Percentiles rank a stretch among this genome's conserved stretches.
These are phyloP conservation scores for Pichia cephalocereana DNA, from an alignment of 805 yeast genomes.

Conservation along the genomic window DNA sequence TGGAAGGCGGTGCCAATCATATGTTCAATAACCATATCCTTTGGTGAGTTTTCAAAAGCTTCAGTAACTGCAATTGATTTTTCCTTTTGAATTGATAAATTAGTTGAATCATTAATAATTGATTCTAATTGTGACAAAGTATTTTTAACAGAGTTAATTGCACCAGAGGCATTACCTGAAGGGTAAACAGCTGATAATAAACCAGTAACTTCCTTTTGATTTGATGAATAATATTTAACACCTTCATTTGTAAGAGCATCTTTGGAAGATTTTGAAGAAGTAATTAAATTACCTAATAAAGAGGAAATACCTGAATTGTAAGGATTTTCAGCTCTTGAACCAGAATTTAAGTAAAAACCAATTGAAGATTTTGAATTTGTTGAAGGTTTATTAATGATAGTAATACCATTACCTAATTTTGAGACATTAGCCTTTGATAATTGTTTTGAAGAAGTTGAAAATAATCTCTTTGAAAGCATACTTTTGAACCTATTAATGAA, in stretches of 20 bases:
- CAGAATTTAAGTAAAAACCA: slow-evolving; percentile 68
- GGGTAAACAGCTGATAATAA: slow-evolving; percentile 51
- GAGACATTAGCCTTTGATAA: slow-evolving; percentile 58
- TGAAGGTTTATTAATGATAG: slow-evolving; percentile 55
- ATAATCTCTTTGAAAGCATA: slow-evolving; percentile 44
- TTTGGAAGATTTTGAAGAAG: slow-evolving; percentile 23
- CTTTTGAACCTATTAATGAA: no score
- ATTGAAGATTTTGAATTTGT: slow-evolving; percentile 45
- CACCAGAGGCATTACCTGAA: slow-evolving; percentile 41
- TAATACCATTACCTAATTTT: slow-evolving; percentile 63
- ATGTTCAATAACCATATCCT: slow-evolving; percentile 58
- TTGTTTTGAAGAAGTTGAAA: slow-evolving; percentile 38
- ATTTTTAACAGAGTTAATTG: slow-evolving; percentile 43
- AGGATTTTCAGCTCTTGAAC: slow-evolving; percentile 71
- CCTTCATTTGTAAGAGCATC: slow-evolving; percentile 39
- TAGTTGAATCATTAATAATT: slow-evolving; percentile 32
- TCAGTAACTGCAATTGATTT: slow-evolving; percentile 43
- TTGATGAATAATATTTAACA: slow-evolving; percentile 43
- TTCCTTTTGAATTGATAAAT: slow-evolving; percentile 27
- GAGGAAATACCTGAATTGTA: slow-evolving; percentile 78
- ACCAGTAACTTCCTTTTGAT: slow-evolving; percentile 59
- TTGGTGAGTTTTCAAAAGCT: slow-evolving; percentile 46
- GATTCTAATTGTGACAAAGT: slow-evolving; percentile 30
- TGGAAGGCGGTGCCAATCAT: slow-evolving; percentile 80
- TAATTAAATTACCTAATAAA: slow-evolving; percentile 45